Percentiles rank a stretch among this genome's conserved stretches.
These are phyloP conservation scores for Ophiostoma fasciatum DNA, from an alignment of 2,329 filamentous ascomycete genomes.

Conservation along the genomic window DNA sequence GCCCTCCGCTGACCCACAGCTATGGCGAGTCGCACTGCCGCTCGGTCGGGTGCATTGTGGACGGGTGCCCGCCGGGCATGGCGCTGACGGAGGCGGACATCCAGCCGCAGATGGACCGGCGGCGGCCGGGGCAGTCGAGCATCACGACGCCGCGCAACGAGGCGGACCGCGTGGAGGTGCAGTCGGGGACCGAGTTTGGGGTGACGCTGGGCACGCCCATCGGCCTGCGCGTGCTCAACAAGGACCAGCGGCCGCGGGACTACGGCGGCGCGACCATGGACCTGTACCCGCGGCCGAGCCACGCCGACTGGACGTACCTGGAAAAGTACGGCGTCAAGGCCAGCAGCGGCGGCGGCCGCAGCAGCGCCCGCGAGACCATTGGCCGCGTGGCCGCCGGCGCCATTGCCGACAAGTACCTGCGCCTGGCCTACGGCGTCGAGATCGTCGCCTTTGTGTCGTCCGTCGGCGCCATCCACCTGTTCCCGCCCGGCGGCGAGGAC, in stretches of 20 bases:
- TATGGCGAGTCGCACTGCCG: constrained; percentile 57
- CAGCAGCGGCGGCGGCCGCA: constrained; percentile 75
- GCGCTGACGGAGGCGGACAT: constrained; percentile 74
- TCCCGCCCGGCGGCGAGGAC: constrained; percentile 28
- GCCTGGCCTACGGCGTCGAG: constrained; percentile 66
- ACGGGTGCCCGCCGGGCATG: constrained; percentile 81
- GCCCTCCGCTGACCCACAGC: constrained; percentile 16
- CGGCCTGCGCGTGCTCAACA: constrained; percentile 71
- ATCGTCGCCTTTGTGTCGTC: constrained; percentile 84
- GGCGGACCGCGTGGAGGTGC: constrained; percentile 81
- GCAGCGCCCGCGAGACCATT: constrained; percentile 89
- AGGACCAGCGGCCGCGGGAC: constrained; percentile 86
- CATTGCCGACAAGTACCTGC: constrained; percentile 86
- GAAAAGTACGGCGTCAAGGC: constrained; percentile 96
- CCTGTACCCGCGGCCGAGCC: constrained; percentile 74
- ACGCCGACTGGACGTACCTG: constrained; percentile 94
- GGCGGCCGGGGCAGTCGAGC: constrained; percentile 75
- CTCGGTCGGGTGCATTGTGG: constrained; percentile 88
- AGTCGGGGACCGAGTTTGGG: constrained; percentile 84
- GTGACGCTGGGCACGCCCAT: constrained; percentile 86
- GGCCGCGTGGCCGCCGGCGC: constrained; percentile 82
- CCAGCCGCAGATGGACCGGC: constrained; percentile 85
- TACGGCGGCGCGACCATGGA: constrained; percentile 87
- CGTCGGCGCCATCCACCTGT: constrained; percentile 66
- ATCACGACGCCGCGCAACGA: constrained; percentile 89